Evolutionary conservation across 140 eudicot genomes (phyloP), one percentile per base, ranked within the genome.

Genomic region (Bidens hawaiensis): DNA sequence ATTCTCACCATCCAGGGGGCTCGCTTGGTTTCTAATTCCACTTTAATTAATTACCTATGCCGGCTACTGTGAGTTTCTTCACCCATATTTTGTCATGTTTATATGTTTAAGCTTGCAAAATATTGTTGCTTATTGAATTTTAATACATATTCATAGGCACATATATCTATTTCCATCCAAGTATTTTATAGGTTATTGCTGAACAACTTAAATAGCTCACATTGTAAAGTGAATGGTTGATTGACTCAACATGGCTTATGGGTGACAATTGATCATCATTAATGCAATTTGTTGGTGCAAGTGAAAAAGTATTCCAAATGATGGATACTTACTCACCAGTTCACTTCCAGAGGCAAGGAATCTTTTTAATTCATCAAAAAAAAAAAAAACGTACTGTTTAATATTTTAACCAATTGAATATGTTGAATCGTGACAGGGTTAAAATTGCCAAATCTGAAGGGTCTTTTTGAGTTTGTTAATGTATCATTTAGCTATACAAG

Each of bases 241-340:
- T 93, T 60, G 88, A 87, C 70, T 88, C 99, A 13, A 85, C 96
- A 67, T 93, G 99, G 99, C 88, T 88, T 84, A 83, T 93, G 45
- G 99, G 96, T 46, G 99, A 93, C 73, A 85, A 85, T 79, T 83
- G 82, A 34, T 84, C 99, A 46, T 67, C 84, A 15, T 76, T 93
- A 70, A 93, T 88, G 96, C 99, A 93, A 74, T 93, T 96, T 43
- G 85, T 93, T 70, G 99, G 99, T 61, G 99, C 99, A 58, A 93
- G 96, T 70, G 99, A 93, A 78, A 87, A 93, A 70, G 99, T 93
- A 52, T 93, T 93, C 75, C 95, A 88, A 64, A 57, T 93, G 76
- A 93, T 93, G 80, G 99, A 93, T 79, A 22, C 93, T 93, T 17
- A 85, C 96, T 76, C 71, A 77, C 38, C 95, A 86, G 75, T 90